Percentiles rank a stretch among this genome's conserved stretches.
These are phyloP conservation scores for Albugo laibachii DNA, from an alignment of 352 stramenopile species.

Conservation along the genomic window DNA sequence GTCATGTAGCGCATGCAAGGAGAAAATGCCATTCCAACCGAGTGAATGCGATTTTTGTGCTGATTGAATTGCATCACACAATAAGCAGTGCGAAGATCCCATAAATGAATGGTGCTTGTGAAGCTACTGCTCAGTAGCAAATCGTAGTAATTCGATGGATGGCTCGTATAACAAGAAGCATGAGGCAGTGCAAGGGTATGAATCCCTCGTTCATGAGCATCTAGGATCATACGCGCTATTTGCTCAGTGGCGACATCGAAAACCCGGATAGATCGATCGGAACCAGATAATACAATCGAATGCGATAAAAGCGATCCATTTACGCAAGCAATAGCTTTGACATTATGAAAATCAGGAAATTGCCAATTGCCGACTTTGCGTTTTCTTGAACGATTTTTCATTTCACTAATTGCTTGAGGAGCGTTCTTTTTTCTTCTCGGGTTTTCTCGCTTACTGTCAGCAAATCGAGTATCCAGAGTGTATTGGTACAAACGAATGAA, in stretches of 20 bases:
- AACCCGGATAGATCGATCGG: conserved; percentile 51
- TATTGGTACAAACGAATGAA: conserved; percentile 44
- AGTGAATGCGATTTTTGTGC: conserved; percentile 70
- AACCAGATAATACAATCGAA: conserved; percentile 45
- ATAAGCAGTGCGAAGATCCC: conserved; percentile 74
- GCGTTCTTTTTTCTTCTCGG: conserved; percentile 5
- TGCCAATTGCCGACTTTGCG: conserved; percentile 38
- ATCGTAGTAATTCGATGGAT: conserved; percentile 65
- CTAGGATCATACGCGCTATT: conserved; percentile 30
- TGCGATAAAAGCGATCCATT: conserved; percentile 70
- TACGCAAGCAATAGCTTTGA: conserved; percentile 49
- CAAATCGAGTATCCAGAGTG: conserved; percentile 12
- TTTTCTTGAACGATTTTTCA: conserved; percentile 12
- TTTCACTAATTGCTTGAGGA: background rate
- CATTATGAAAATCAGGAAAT: conserved; percentile 35
- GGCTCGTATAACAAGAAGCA: conserved; percentile 42
- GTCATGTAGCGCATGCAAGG: conserved; percentile 82
- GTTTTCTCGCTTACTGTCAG: conserved; percentile 21
- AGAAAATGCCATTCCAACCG: conserved; percentile 50
- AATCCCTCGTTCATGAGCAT: conserved; percentile 33
- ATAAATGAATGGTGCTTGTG: conserved; percentile 54
- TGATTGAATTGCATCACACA: conserved; percentile 70
- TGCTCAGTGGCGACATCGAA: conserved; percentile 43
- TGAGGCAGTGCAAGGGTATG: conserved; percentile 47
- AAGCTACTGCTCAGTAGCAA: conserved; percentile 53